Conservation (phyloP, 108 stramenopile species). For the Stephanodiscus minutulus region DNA sequence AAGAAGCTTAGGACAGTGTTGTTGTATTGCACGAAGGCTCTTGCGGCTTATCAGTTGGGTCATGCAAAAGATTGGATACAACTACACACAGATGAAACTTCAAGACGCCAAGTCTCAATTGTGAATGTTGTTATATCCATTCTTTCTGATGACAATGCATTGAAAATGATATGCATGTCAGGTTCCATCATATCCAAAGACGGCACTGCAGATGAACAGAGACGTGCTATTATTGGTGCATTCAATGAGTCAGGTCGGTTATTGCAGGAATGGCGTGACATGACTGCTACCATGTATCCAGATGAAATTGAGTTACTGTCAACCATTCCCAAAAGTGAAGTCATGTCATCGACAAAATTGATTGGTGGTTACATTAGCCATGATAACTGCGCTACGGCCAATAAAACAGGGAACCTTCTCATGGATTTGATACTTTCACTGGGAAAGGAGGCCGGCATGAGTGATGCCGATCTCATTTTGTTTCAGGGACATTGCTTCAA, state of each 20-base stretch:
- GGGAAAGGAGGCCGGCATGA: not conserved
- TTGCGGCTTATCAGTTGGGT: slow-evolving; percentile 10
- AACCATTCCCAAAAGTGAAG: not conserved
- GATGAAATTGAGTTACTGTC: not conserved
- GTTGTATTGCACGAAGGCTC: slow-evolving; percentile 10
- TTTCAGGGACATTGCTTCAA: not conserved
- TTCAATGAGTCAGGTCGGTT: not conserved
- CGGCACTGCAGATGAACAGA: slow-evolving; percentile 6
- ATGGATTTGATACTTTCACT: not conserved
- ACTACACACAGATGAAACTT: slow-evolving; percentile 25
- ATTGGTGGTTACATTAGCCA: too few species aligned
- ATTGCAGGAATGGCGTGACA: slow-evolving; percentile 3
- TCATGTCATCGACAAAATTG: too few species aligned
- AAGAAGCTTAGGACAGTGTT: slow-evolving; percentile 14
- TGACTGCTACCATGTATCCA: not conserved
- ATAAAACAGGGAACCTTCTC: not conserved
- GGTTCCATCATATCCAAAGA: slow-evolving; percentile 5
- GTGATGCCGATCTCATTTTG: not conserved
- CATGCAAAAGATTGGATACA: slow-evolving; percentile 21
- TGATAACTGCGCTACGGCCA: not conserved
- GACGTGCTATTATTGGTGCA: not conserved
- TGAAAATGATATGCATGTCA: slow-evolving; percentile 2
- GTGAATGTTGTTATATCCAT: slow-evolving; percentile 15
- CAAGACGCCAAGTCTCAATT: slow-evolving; percentile 7
- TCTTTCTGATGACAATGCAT: not conserved